Base-by-base conservation (phyloP, 177 flowering plant species). In the Vitis hybrid region DNA sequence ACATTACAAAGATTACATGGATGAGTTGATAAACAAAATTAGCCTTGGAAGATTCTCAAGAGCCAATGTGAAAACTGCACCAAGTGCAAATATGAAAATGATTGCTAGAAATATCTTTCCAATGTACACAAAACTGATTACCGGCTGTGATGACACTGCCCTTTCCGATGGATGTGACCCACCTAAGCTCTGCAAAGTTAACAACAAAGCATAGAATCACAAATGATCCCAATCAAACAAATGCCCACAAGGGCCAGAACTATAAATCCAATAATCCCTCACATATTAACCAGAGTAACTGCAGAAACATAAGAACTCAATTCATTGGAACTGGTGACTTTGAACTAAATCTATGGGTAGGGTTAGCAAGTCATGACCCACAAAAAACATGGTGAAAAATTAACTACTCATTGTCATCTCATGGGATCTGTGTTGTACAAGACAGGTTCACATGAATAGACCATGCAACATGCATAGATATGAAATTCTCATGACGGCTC, bases 31-130 rank as follows among this genome's bases (percentile, higher is more conserved):
- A 40, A 62, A 75, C 65, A 72, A 68, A 15, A 87, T 70, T 10
- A 84, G 50, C 49, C 52, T 70, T 1, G 91, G 93, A 72, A 87
- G 88, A 75, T 77, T 84, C 73, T 89, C 91, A 57, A 87, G 83
- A 70, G 75, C 78, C 67, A 81, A 51, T 21, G 89, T 89, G 32
- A 89, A 78, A 15, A 78, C 70, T 60, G 74, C 83, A 66, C 84
- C 93, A 62, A 89, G 76, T 12, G 81, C 46, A 69, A 84, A 81
- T 24, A 89, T 78, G 24, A 87, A 68, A 72, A 75, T 13, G 46
- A 87, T 76, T 24, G 87, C 88, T 15, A 87, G 56, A 10, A 87
- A 30, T 76, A 87, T 86, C 74, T 74, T 89, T 56, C 82, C 88
- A 15, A 86, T 56, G 66, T 83, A 87, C 27, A 66, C 15, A 15